phyloP scores from a whole-genome alignment of 495 filamentous ascomycete genomes.

The Hypoxylon intermedium region DNA sequence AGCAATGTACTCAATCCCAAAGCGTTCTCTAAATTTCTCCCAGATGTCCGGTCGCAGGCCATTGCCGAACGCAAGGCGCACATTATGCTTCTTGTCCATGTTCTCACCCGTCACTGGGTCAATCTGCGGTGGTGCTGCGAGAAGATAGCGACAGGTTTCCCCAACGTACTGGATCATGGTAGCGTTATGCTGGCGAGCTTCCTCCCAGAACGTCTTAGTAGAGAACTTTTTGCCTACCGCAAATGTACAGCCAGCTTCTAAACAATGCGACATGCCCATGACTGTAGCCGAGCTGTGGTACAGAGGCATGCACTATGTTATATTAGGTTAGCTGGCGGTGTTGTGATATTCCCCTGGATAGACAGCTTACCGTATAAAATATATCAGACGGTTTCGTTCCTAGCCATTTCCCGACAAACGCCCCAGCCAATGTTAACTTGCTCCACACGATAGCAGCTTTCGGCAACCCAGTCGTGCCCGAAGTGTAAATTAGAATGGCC shows the following conservation, averaged over 20 bases:
- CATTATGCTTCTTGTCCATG: constrained; percentile 76
- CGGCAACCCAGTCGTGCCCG: constrained; percentile 88
- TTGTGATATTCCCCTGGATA: too few species aligned
- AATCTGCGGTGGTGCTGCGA: constrained; percentile 70
- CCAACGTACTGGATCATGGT: constrained; percentile 95
- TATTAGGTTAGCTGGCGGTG: too few species aligned
- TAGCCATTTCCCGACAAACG: constrained; percentile 66
- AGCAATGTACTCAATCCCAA: constrained; percentile 76
- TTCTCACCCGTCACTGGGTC: constrained; percentile 71
- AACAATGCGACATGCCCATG: constrained; percentile 67
- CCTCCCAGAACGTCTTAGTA: constrained; percentile 80
- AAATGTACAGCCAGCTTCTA: constrained; percentile 70
- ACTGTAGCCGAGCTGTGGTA: constrained; percentile 87
- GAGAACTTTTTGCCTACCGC: constrained; percentile 83
- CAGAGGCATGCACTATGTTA: constrained; percentile 80
- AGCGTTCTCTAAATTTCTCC: constrained; percentile 85
- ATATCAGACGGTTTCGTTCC: constrained; percentile 66
- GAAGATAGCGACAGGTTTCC: constrained; percentile 90
- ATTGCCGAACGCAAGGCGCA: constrained; percentile 89
- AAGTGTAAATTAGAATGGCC: constrained; percentile 82
- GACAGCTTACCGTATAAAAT: constrained; percentile 84
- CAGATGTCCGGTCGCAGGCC: constrained; percentile 93
- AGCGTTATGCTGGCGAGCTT: constrained; percentile 73
- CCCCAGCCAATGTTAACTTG: constrained; percentile 63
- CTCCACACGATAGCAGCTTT: constrained; percentile 89